Conservation (phyloP, 2,329 filamentous ascomycete species). For the Sphaerulina vaccinii region DNA sequence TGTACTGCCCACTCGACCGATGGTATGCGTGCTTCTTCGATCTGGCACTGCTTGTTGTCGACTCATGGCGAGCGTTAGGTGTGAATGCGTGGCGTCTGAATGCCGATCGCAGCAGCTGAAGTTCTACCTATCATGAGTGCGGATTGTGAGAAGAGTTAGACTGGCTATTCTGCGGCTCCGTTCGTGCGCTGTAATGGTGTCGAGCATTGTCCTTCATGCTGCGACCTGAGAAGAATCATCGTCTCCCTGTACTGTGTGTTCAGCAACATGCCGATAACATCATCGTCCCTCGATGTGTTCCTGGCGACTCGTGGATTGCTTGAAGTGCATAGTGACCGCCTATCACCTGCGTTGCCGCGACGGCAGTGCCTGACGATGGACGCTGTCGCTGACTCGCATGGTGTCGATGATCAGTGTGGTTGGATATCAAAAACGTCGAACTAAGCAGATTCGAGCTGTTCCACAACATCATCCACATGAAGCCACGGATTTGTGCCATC, state of each 20-base stretch:
- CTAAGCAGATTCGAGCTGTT: background rate
- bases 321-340: background rate
- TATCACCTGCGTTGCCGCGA: background rate
- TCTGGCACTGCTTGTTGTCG: constrained; percentile 4
- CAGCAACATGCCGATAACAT: background rate
- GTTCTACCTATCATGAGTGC: too few species aligned
- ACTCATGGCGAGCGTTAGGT: constrained; percentile 14
- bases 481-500: constrained; percentile 1
- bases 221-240: background rate
- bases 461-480: background rate
- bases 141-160: background rate
- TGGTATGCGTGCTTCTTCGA: constrained; percentile 6
- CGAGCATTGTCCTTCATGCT: background rate
- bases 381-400: constrained; percentile 14
- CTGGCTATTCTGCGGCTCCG: background rate
- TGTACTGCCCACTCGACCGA: background rate
- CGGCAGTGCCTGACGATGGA: constrained; percentile 12
- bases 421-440: constrained; percentile 2
- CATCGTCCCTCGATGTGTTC: background rate
- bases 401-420: constrained; percentile 9
- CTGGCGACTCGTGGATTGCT: constrained; percentile 4
- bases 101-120: constrained; percentile 2
- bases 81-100: constrained; percentile 9
- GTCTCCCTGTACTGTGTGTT: background rate
- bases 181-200: too few species aligned